phyloP scores from a whole-genome alignment of 1,139 yeast genomes.

The Pichia sp. region DNA sequence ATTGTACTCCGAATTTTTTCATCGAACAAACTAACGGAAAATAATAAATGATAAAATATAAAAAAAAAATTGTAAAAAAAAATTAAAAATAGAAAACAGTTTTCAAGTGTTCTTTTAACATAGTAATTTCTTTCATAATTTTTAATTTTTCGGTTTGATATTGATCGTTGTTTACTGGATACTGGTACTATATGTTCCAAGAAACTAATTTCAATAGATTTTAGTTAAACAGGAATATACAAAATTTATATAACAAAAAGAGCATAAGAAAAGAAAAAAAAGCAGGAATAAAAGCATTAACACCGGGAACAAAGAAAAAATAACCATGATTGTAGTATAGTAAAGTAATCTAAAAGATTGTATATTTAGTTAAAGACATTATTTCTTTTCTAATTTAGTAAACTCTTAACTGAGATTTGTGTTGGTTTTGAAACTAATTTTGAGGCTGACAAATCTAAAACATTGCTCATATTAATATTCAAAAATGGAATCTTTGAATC shows the following conservation, averaged over 20 bases:
- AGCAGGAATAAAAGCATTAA: neutral
- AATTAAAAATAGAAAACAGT: too few relatives aligned
- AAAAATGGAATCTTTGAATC: constrained; percentile 10
- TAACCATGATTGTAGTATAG: neutral
- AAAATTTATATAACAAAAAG: neutral
- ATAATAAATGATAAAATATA: too few relatives aligned
- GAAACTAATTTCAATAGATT: neutral
- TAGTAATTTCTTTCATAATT: too few relatives aligned
- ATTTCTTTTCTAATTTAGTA: constrained; percentile 14
- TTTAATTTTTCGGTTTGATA: too few relatives aligned
- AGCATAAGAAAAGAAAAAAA: neutral
- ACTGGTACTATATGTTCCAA: neutral
- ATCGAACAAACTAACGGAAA: neutral
- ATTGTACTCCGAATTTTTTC: neutral
- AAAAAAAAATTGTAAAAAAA: too few relatives aligned
- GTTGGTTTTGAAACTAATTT: constrained; percentile 1
- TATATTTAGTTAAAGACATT: neutral
- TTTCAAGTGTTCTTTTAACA: too few relatives aligned
- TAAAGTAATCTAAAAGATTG: neutral
- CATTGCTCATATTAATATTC: constrained; percentile 5
- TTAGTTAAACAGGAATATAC: neutral
- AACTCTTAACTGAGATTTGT: constrained; percentile 18
- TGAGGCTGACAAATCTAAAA: neutral
- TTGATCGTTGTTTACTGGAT: too few relatives aligned
- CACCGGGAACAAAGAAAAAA: neutral